phyloP scores from a whole-genome alignment of 192 early-diverging fungal species.

The Dimargaris xerosporica region DNA sequence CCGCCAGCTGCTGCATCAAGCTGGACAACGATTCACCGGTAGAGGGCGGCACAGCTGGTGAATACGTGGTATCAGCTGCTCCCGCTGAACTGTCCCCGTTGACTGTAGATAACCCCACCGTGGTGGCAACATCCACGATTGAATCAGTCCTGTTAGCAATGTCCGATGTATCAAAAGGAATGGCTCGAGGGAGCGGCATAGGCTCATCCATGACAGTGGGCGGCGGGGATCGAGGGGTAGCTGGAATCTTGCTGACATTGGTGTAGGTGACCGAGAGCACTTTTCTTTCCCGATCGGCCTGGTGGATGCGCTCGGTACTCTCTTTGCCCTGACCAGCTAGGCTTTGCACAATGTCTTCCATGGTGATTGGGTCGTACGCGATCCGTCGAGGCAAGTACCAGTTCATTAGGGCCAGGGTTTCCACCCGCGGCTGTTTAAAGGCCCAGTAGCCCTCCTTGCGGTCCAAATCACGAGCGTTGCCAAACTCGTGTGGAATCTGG shows the following conservation, averaged over 20 bases:
- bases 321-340: not conserved
- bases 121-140: not conserved
- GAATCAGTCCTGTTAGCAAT: not conserved
- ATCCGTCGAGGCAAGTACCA: not conserved
- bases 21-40: not conserved
- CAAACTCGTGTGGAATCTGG: constrained; percentile 8
- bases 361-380: not conserved
- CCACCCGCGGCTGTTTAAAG: not conserved
- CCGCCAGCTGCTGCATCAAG: constrained; percentile 8
- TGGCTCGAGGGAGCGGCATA: not conserved
- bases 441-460: constrained; percentile 5
- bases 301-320: not conserved
- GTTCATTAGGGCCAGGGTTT: not conserved
- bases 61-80: not conserved
- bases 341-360: too few species aligned
- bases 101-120: not conserved
- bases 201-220: not conserved
- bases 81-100: not conserved
- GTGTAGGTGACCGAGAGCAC: constrained; percentile 4
- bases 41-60: not conserved
- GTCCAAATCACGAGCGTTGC: constrained; percentile 10
- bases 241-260: not conserved
- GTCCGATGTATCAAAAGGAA: not conserved
- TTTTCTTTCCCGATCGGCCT: not conserved
- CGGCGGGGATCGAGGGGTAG: not conserved